Evolutionary conservation across 73 alveolate species (phyloP), one percentile per base, ranked within the genome.

Genomic region (Urostyla sp.): DNA sequence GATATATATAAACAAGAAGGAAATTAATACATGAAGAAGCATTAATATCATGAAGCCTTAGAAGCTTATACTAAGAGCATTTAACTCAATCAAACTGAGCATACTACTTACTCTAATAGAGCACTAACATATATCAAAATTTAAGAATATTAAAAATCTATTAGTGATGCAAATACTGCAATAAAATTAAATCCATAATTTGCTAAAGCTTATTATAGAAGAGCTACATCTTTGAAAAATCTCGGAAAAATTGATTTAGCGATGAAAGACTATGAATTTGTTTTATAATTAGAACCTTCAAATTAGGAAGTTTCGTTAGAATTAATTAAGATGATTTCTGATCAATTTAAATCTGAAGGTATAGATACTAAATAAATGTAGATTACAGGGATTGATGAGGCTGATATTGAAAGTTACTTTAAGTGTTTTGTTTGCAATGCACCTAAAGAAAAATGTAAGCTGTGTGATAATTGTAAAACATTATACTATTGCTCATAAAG

Each of bases 41-140:
- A 40, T 11, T 10, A 40, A 11, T 40, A 40, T 40, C 10, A 40
- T 15, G 15, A 10, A 11, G 67, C 67, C 11, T 23, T 51, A 20
- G 30, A n/a, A 11, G 10, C 15, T 11, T 51, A 51, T n/a, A 11
- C 67, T 51, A 11, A 51, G n/a, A 23, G 50, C n/a, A n/a, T 51
- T 51, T 11, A 51, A n/a, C 67, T 51, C 11, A 23, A 51, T 51
- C 27, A 10, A n/a, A 20, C 10, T 20, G 40, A 51, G 15, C n/a
- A 15, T 20, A 23, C 67, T 51, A 23, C 40, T 11, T 51, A 11
- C 15, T 51, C 50, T 23, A 51, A 51, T 51, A 51, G 67, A 51
- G 67, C 67, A n/a, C n/a, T 51, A 30, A n/a, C 67, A 11, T n/a
- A 51, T 23, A 51, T 51, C 67, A 51, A 51, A 23, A 10, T 51